Evolutionary conservation across 1,284 basidiomycete genomes (phyloP).

Genomic region (Apiotrichum mycotoxinovorans): DNA sequence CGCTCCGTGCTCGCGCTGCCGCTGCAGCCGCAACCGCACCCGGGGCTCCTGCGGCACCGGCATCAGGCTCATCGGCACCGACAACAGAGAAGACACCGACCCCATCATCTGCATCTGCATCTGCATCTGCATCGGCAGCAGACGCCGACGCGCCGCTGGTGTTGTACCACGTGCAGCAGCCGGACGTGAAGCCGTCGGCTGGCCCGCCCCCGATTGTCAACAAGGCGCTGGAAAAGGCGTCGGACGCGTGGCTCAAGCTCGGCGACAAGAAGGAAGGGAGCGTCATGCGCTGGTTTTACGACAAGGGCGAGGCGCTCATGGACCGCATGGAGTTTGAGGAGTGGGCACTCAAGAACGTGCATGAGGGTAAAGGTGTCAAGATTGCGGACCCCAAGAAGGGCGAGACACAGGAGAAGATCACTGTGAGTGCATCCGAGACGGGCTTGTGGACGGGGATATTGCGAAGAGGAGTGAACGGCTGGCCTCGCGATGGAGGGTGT

Average conservation of each 20-base stretch:
- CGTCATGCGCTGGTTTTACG: slow-evolving; percentile 47
- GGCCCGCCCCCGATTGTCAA: slow-evolving; percentile 16
- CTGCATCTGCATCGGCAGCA: slow-evolving; percentile 11
- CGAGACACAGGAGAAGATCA: slow-evolving; percentile 23
- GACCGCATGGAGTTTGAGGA: slow-evolving; percentile 50
- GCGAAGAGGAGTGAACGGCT: too few species aligned
- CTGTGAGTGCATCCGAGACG: slow-evolving; percentile 25
- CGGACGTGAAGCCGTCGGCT: neutral
- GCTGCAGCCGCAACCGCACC: slow-evolving; percentile 2
- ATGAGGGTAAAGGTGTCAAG: slow-evolving; percentile 38
- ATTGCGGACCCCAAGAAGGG: slow-evolving; percentile 28
- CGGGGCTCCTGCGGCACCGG: slow-evolving; percentile 2
- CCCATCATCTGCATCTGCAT: slow-evolving; percentile 10
- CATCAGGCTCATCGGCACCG: too few species aligned
- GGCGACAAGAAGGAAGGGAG: slow-evolving; percentile 37
- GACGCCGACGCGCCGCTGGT: slow-evolving; percentile 14
- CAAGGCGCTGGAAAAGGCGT: slow-evolving; percentile 35
- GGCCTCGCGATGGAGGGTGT: too few species aligned
- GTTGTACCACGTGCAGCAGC: slow-evolving; percentile 26
- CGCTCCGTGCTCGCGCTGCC: slow-evolving; percentile 8
- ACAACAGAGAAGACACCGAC: slow-evolving; percentile 1
- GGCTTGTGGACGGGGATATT: neutral
- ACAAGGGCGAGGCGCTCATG: slow-evolving; percentile 48
- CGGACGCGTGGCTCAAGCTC: slow-evolving; percentile 43
- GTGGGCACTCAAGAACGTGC: slow-evolving; percentile 44